Base-by-base conservation (phyloP, 164 flowering plant genomes). In the Macadamia integrifolia region DNA sequence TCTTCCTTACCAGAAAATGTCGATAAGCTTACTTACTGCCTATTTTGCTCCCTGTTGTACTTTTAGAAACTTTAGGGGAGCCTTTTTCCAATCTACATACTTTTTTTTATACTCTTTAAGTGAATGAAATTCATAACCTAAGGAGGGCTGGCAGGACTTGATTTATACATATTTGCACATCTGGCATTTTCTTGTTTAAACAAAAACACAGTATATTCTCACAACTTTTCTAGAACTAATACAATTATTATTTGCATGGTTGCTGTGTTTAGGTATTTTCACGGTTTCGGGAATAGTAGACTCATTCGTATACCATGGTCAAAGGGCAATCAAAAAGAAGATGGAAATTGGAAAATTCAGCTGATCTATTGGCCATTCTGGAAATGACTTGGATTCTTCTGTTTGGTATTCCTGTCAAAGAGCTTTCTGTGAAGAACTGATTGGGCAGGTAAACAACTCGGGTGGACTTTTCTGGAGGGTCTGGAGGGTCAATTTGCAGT, bases 221-320 rank as follows among this genome's bases (percentile, higher is more conserved):
- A 9, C 32, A 42, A 58, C 12, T 10, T 6, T 44, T n/a, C 52
- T 13, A 14, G 31, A 50, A 7, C 6, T 56, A 57, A 23, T 62
- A 42, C 52, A 32, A 42, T 11, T 58, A 42, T 11, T 58, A 4
- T 60, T 58, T 61, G 35, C 35, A 49, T 55, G 58, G 5, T 61
- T 62, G 6, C 66, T 61, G 31, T 64, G 7, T 58, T 43, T 83
- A 91, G 97, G 97, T 64, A 73, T 83, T 55, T 91, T 88, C 79
- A 87, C 93, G 3, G 89, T 91, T 57, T 85, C 93, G 5, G 97
- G 97, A 18, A 91, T 91, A 67, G 8, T 91, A 12, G 93, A 91
- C 75, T 81, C 97, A 6, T 91, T 91, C 69, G 71, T 91, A 74
- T 91, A 91, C 68, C 97, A 91, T 75, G 92, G 97, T 66, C 93